Conservation (phyloP, 2,329 filamentous ascomycete genomes). For the Fusarium guadeloupense region DNA sequence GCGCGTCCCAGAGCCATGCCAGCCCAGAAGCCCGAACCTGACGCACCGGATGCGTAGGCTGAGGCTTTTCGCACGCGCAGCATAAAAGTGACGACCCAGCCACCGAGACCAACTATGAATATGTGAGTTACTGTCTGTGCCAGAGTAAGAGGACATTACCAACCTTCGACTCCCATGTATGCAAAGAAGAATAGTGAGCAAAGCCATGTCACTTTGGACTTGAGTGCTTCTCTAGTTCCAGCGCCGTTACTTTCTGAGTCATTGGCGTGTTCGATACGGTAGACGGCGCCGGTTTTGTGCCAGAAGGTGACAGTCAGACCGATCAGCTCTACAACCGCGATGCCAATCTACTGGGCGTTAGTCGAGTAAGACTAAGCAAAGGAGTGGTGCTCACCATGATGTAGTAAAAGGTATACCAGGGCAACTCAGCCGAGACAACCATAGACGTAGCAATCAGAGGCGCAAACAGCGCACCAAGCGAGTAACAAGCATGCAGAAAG, state of each 20-base stretch:
- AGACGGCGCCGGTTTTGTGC: constrained; percentile 64
- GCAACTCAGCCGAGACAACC: constrained; percentile 65
- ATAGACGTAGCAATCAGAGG: constrained; percentile 74
- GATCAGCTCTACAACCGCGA: constrained; percentile 64
- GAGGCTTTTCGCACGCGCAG: constrained; percentile 72
- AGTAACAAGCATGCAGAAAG: constrained; percentile 72
- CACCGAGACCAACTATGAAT: constrained; percentile 67
- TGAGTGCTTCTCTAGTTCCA: constrained; percentile 52
- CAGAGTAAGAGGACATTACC: accelerated
- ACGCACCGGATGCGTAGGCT: constrained; percentile 75
- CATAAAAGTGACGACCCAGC: constrained; percentile 86
- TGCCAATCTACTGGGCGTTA: constrained; percentile 48
- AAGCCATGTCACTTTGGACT: constrained; percentile 69
- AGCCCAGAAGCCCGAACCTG: constrained; percentile 81
- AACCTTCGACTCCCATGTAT: constrained; percentile 76
- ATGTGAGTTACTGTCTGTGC: not conserved
- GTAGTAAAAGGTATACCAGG: constrained; percentile 77
- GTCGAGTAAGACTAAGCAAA: not conserved
- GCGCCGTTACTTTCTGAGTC: constrained; percentile 34
- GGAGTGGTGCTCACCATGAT: constrained; percentile 65
- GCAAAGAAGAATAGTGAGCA: constrained; percentile 74
- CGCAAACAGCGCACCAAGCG: constrained; percentile 69
- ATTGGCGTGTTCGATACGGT: constrained; percentile 53
- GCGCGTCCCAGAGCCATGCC: constrained; percentile 76
- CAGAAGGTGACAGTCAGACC: constrained; percentile 66